phyloP scores from a whole-genome alignment of 177 flowering plant genomes.

The Tripterygium wilfordii region DNA sequence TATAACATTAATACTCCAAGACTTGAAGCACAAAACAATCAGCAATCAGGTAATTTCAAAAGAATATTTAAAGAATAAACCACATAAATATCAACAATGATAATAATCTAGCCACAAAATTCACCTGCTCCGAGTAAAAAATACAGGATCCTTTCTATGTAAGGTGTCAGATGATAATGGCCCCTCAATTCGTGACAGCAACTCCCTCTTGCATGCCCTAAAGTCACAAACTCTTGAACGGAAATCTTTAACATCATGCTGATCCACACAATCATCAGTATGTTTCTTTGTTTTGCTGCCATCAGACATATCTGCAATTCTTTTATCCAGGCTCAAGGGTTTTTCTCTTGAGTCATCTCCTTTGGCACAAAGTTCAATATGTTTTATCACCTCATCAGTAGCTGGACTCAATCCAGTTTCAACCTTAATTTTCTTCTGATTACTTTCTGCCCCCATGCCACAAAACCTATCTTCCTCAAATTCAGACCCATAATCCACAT shows the following conservation, averaged over 20 bases:
- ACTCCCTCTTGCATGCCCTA: slow-evolving; percentile 23
- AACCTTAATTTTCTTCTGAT: slow-evolving; percentile 9
- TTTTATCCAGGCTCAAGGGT: slow-evolving; percentile 1
- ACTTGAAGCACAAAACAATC: slow-evolving; percentile 25
- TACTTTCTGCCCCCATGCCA: slow-evolving; percentile 5
- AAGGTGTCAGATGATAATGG: slow-evolving; percentile 18
- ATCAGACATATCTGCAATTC: slow-evolving; percentile 12
- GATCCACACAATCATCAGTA: slow-evolving; percentile 8
- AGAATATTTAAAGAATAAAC: neutral
- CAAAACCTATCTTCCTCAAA: slow-evolving; percentile 12
- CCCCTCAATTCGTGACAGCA: slow-evolving; percentile 27
- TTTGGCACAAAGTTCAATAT: slow-evolving; percentile 8
- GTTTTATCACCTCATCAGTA: slow-evolving; percentile 6
- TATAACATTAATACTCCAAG: slow-evolving; percentile 19
- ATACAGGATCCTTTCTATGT: neutral
- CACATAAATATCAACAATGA: neutral
- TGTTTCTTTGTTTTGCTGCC: slow-evolving; percentile 12
- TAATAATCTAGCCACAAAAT: neutral
- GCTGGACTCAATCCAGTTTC: slow-evolving; percentile 14
- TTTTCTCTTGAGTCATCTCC: slow-evolving; percentile 14
- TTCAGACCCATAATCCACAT: slow-evolving; percentile 52
- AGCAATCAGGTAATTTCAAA: neutral
- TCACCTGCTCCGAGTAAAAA: slow-evolving; percentile 39
- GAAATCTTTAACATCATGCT: slow-evolving; percentile 11
- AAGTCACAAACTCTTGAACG: slow-evolving; percentile 13